Base-by-base conservation (phyloP, 2,329 filamentous ascomycete species). In the Ceratocystiopsis minuta region DNA sequence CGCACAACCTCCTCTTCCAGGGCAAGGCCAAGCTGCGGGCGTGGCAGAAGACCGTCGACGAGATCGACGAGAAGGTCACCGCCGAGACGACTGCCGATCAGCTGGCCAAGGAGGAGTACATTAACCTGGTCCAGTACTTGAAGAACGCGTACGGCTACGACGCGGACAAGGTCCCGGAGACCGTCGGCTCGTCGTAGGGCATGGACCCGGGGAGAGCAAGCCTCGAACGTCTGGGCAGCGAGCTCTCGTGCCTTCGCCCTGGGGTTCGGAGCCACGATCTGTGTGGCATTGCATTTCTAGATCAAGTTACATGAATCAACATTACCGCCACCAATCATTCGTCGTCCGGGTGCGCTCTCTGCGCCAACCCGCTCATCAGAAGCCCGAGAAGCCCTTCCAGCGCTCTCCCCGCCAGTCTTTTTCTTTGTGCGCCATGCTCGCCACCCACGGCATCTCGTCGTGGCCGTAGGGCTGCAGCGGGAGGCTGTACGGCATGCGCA, bases 401-500 rank as follows among this genome's bases (percentile, higher is more conserved):
- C 49, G 43, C 36, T 51, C 51, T 1, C 70, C 70, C 49, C 54
- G 63, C 62, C 72, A 73, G 59, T 88, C 83, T 13, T 69, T 72
- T 52, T 78, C 69, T 0, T 46, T 44, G 53, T 87, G 68, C 2
- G 53, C 53, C 52, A 66, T 61, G 2, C 72, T 76, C 4, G 79
- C 78, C 45, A 80, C 82, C 87, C 86, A 94, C 1, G 86, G 85
- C 38, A 68, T 61, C 52, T 92, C 83, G 5, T 59, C 56, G 9
- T 57, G 48, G 0, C 55, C 61, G 52, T 94, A 93, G 7, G 63
- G 62, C 39, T 72, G 72, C 24, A 93, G 56, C 0, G 86, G 86
- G 7, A 87, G 59, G 57, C 77, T 77, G 57, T 93, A 94, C n/a
- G 86, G 83, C 60, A 93, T 77, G 15, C 85, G 69, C 24, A 88